Conservation (phyloP, 768 basidiomycete species). For the Boletales sp. region DNA sequence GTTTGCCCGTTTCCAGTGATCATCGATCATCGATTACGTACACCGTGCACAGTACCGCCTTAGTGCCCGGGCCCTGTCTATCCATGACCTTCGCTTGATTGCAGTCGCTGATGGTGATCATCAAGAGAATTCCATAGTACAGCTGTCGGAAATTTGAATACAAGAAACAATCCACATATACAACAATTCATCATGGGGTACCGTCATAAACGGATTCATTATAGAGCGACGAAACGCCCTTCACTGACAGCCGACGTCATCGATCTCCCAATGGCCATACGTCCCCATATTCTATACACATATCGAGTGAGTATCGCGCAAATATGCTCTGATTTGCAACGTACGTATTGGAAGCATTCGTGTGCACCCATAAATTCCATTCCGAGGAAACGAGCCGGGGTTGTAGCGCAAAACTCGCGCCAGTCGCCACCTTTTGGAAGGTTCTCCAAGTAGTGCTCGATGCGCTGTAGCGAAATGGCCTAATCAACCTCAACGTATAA, state of each 20-base stretch:
- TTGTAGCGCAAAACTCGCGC: constrained; percentile 32
- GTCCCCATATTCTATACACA: constrained; percentile 14
- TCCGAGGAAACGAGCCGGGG: constrained; percentile 24
- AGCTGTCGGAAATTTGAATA: no score
- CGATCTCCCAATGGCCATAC: constrained; percentile 24
- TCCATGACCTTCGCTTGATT: no score
- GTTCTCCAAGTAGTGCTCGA: constrained; percentile 29
- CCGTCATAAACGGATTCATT: not conserved
- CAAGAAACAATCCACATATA: no score
- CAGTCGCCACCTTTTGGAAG: constrained; percentile 27
- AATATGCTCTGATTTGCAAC: not conserved
- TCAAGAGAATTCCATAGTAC: no score
- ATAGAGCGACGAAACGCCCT: not conserved
- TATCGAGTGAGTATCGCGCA: not conserved
- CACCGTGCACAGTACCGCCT: no score
- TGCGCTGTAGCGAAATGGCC: constrained; percentile 11
- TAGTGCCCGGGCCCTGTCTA: no score
- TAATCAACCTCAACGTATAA: not conserved
- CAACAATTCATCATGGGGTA: not conserved
- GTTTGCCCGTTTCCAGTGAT: no score
- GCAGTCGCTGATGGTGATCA: no score
- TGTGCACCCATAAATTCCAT: constrained; percentile 24
- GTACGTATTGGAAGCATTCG: constrained; percentile 20
- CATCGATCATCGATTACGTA: no score
- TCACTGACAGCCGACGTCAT: constrained; percentile 14